Evolutionary conservation across 192 early-diverging fungal species (phyloP).

Genomic region (Pecoramyces ruminantium): DNA sequence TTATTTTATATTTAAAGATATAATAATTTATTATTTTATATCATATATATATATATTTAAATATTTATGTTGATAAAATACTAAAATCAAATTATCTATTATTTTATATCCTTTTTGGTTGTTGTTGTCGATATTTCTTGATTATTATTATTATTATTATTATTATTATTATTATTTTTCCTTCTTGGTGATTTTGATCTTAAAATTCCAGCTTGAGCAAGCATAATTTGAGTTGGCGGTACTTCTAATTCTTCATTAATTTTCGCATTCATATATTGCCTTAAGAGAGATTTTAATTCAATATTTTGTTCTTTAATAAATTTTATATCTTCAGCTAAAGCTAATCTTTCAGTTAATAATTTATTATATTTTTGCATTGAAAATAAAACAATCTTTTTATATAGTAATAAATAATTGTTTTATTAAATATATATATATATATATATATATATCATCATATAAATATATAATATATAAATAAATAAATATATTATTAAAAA

Average conservation of each 20-base stretch:
- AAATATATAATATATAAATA: too few relatives aligned
- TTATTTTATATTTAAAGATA: too few relatives aligned
- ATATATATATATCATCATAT: neutral
- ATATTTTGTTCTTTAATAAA: constrained; percentile 23
- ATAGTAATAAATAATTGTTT: neutral
- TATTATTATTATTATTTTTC: neutral
- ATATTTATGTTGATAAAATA: too few relatives aligned
- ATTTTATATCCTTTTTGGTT: too few relatives aligned
- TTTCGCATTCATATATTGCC: constrained; percentile 29
- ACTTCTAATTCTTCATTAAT: constrained; percentile 35
- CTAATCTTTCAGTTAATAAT: constrained; percentile 17
- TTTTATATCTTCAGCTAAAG: constrained; percentile 20
- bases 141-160: too few relatives aligned
- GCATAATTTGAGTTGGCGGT: constrained; percentile 29
- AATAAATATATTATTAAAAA: too few relatives aligned
- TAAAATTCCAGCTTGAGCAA: constrained; percentile 12
- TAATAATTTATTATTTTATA: too few relatives aligned
- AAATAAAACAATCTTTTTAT: constrained; percentile 15
- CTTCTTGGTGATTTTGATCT: neutral
- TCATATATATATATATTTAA: too few relatives aligned
- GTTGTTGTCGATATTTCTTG: too few relatives aligned
- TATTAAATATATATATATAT: neutral
- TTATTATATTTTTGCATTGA: constrained; percentile 32
- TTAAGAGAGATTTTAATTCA: constrained; percentile 25
- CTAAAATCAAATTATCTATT: too few relatives aligned